Evolutionary conservation across 2,329 filamentous ascomycete species (phyloP).

Genomic region (Mariannaea sp.): DNA sequence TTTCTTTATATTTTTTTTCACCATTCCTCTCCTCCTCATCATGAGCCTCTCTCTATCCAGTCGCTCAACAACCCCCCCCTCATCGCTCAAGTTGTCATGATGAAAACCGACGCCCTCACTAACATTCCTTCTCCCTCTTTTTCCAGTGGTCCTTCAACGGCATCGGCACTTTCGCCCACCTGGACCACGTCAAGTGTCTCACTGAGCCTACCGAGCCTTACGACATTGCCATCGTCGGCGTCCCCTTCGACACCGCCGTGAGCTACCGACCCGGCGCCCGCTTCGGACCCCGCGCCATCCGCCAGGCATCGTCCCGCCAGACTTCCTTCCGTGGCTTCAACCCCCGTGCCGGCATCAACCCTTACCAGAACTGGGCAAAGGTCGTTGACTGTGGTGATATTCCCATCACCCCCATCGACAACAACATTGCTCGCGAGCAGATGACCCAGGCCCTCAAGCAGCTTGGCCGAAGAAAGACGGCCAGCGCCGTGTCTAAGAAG

Average conservation of each 20-base stretch:
- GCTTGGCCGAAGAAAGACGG: slow-evolving; percentile 56
- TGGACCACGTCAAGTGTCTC: slow-evolving; percentile 71
- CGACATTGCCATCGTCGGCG: slow-evolving; percentile 74
- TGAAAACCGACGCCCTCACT: not conserved
- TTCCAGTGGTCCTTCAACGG: slow-evolving; percentile 63
- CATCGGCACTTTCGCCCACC: slow-evolving; percentile 75
- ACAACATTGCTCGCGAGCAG: slow-evolving; percentile 77
- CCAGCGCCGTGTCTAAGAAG: slow-evolving; percentile 42
- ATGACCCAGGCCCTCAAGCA: slow-evolving; percentile 83
- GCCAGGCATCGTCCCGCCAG: slow-evolving; percentile 81
- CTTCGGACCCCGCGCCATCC: slow-evolving; percentile 87
- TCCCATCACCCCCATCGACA: slow-evolving; percentile 85
- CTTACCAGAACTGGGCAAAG: slow-evolving; percentile 79
- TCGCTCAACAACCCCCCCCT: too few species aligned
- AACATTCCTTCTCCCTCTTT: too few species aligned
- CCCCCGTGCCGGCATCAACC: slow-evolving; percentile 79
- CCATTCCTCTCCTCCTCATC: not conserved
- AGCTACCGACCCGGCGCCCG: slow-evolving; percentile 67
- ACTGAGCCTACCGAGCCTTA: slow-evolving; percentile 66
- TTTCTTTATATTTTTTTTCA: too few species aligned
- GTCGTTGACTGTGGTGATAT: slow-evolving; percentile 92
- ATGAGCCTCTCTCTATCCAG: too few species aligned
- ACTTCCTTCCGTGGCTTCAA: slow-evolving; percentile 80
- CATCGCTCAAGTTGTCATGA: slow-evolving; percentile 3
- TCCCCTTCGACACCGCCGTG: slow-evolving; percentile 75